Base-by-base conservation (phyloP, 495 filamentous ascomycete species). In the Acidiella bohemica region DNA sequence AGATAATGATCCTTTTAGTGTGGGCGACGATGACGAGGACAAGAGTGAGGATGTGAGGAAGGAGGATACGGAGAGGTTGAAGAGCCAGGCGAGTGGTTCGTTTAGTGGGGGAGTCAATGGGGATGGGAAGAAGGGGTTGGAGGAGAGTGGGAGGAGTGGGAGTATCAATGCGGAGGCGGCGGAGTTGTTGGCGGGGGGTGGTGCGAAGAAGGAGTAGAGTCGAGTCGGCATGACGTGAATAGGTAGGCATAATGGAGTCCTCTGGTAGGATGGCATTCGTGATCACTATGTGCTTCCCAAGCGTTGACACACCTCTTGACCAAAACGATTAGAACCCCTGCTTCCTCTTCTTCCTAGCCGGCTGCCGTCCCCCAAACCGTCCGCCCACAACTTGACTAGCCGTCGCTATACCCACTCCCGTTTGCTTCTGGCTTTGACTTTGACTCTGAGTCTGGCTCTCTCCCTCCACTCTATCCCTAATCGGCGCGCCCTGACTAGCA, bases 21-120 rank as follows among this genome's bases (percentile, higher is more conserved):
- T 97, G 8, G 90, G 90, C 2, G 90, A 97, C 53, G 93, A 86
- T 51, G 90, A 96, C 35, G 92, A 96, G 60, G 80, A 81, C 46
- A 84, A 81, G 59, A 53, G 66, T 25, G 78, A 79, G 50, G 76
- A 80, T 36, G 56, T 64, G 43, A 71, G 74, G 44, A 50, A 67
- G 42, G 75, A 81, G 46, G 81, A 84, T 56, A 64, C 61, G 16
- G 80, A 84, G 45, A 67, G 75, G 52, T 51, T 82, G 49, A 81
- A 84, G 38, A 36, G 40, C 32, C n/a, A 12, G 20, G 50, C 41
- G 30, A 32, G 47, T 14, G 26, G 61, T 47, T 4, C 33, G 59
- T 13, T 55, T 65, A 46, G 47, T 43, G 47, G 5, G 19, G 35
- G 23, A 1, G 33, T 23, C 1, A 16, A 11, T 17, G 21, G 32